phyloP scores from a whole-genome alignment of 2,329 filamentous ascomycete species.

The Paecilomyces niveus region DNA sequence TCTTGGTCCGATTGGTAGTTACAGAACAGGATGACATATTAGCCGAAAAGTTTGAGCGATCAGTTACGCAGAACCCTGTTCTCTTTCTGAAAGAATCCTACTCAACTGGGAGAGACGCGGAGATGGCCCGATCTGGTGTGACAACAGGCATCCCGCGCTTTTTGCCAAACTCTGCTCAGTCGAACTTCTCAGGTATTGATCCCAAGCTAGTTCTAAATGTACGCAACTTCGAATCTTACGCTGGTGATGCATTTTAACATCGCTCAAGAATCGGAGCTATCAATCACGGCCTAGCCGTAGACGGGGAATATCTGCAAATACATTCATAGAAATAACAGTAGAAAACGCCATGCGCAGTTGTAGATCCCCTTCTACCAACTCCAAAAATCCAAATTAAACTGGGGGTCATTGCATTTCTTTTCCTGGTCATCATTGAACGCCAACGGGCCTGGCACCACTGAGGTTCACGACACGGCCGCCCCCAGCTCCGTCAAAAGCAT shows the following conservation, averaged over 20 bases:
- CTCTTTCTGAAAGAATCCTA: not conserved
- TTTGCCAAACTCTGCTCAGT: not conserved
- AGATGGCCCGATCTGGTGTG: not conserved
- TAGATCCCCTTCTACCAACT: not conserved
- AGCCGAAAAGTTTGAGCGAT: not conserved
- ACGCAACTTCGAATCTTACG: not conserved
- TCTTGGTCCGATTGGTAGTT: not conserved
- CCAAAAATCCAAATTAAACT: not conserved
- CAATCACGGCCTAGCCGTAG: not conserved
- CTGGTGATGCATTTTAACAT: not conserved
- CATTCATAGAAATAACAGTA: not conserved
- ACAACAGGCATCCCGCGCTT: not conserved
- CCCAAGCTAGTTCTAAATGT: not conserved
- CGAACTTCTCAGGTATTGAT: not conserved
- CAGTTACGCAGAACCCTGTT: not conserved
- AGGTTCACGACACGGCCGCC: constrained; percentile 53
- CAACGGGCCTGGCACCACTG: constrained; percentile 48
- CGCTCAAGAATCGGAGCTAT: not conserved
- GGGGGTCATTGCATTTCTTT: not conserved
- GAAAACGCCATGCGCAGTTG: not conserved
- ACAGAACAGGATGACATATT: not conserved
- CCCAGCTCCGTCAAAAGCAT: constrained; percentile 19
- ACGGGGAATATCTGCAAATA: not conserved
- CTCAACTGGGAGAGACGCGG: not conserved
- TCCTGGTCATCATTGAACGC: constrained; percentile 18